phyloP scores from a whole-genome alignment of 306 rosid genomes.

The Lathyrus tuberosus region DNA sequence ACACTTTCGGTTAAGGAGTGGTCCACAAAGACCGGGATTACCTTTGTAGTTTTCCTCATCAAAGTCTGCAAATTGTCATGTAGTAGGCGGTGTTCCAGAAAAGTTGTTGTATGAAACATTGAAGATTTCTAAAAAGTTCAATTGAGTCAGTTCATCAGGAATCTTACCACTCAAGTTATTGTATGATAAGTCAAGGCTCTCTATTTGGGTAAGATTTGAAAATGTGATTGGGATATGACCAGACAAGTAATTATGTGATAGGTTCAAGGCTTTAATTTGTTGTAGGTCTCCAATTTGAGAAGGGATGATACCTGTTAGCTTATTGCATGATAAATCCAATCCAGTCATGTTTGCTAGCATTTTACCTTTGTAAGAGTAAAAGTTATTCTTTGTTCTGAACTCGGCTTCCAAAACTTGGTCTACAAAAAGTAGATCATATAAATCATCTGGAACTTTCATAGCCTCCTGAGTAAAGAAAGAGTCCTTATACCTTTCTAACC shows the following conservation, averaged over 20 bases:
- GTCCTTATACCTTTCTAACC: no score
- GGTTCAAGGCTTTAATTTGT: neutral
- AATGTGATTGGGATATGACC: neutral
- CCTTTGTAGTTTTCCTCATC: neutral
- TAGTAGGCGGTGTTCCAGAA: neutral
- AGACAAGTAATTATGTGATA: neutral
- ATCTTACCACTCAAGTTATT: neutral
- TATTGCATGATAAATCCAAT: constrained; percentile 11
- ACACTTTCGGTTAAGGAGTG: neutral
- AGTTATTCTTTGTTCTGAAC: constrained; percentile 3
- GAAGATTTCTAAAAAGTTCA: neutral
- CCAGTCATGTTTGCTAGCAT: neutral
- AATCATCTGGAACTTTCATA: no score
- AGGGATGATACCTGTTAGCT: neutral
- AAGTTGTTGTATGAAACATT: constrained; percentile 7
- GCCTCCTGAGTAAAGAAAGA: no score
- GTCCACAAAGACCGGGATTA: neutral
- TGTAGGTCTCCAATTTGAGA: neutral
- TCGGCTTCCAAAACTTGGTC: neutral
- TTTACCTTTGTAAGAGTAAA: neutral
- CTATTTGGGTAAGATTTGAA: neutral
- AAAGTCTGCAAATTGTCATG: neutral
- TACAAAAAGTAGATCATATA: neutral
- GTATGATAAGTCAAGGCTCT: neutral
- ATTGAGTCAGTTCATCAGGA: neutral